These are phyloP conservation scores for Tylopilus vinaceipallidus DNA, from an alignment of 768 basidiomycete genomes.

Conservation along the genomic window DNA sequence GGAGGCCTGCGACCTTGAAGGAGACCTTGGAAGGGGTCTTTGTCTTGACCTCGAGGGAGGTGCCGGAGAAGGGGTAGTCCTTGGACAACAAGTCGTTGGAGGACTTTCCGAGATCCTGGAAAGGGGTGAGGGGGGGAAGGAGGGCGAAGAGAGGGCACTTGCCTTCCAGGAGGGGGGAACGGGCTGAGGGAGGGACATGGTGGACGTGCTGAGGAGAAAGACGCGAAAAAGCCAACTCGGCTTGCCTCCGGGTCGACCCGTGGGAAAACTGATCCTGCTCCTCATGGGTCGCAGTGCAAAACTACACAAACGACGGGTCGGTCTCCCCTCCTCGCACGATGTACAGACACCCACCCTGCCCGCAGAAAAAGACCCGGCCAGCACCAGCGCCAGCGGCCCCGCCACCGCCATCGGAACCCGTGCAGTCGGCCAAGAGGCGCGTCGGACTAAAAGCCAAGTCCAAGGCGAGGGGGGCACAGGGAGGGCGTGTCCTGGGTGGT, in stretches of 20 bases:
- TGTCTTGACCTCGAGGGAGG: slow-evolving; percentile 82
- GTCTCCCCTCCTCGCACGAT: slow-evolving; percentile 1
- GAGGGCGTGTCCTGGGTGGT: slow-evolving; percentile 57
- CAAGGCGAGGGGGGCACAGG: slow-evolving; percentile 16
- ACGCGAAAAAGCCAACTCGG: neutral
- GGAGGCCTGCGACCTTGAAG: slow-evolving; percentile 90
- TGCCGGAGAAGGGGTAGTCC: slow-evolving; percentile 83
- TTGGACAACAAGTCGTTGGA: slow-evolving; percentile 91
- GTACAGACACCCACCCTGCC: neutral
- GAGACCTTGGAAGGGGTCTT: slow-evolving; percentile 84
- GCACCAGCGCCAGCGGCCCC: slow-evolving; percentile 2
- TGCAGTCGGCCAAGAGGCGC: slow-evolving; percentile 29
- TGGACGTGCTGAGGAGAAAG: slow-evolving; percentile 22
- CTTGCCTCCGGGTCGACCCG: slow-evolving; percentile 27
- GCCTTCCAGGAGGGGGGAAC: slow-evolving; percentile 98
- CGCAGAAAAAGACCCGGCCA: slow-evolving; percentile 26
- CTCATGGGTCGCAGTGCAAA: slow-evolving; percentile 38
- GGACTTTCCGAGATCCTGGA: slow-evolving; percentile 93
- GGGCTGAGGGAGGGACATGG: slow-evolving; percentile 90
- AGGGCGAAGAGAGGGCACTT: neutral
- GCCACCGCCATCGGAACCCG: neutral
- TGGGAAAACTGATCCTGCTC: slow-evolving; percentile 24
- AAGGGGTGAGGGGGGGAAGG: neutral
- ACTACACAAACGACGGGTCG: slow-evolving; percentile 33
- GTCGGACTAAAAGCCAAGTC: slow-evolving; percentile 26